Conservation (phyloP, 2,329 filamentous ascomycete species). For the Aspergillus transmontanensis region DNA sequence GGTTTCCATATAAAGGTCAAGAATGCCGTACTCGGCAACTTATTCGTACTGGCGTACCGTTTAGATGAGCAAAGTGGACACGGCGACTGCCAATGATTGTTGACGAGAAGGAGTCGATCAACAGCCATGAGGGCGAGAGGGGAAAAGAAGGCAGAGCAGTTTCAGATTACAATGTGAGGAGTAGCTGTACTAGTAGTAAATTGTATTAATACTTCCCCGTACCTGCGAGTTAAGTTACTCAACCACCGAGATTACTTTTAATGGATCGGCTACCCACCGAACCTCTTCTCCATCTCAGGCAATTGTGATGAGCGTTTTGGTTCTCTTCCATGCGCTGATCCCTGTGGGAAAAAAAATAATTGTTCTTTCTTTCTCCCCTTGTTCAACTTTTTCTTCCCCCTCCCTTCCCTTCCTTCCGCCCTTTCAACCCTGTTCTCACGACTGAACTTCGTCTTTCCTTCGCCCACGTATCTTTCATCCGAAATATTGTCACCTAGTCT, state of each 20-base stretch:
- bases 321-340: slow-evolving; percentile 11
- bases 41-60: background rate
- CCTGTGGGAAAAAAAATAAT: background rate
- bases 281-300: background rate
- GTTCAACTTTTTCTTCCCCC: background rate
- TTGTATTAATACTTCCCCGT: background rate
- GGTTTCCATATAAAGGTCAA: background rate
- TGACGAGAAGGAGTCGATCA: background rate
- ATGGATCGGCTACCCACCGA: slow-evolving; percentile 3
- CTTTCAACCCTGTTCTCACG: background rate
- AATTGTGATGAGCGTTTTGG: slow-evolving; percentile 10
- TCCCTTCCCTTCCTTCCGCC: background rate
- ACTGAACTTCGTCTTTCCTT: background rate
- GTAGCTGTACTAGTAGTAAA: background rate
- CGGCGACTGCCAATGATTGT: slow-evolving; percentile 10
- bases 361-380: background rate
- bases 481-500: slow-evolving; percentile 1
- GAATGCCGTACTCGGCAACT: background rate
- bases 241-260: background rate
- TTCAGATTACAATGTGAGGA: background rate
- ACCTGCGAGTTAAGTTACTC: background rate
- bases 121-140: too few species aligned
- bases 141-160: background rate
- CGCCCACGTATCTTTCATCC: background rate
- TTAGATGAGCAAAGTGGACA: slow-evolving; percentile 1